Base-by-base conservation (phyloP, 2,329 filamentous ascomycete genomes). In the Penicillium sp. region DNA sequence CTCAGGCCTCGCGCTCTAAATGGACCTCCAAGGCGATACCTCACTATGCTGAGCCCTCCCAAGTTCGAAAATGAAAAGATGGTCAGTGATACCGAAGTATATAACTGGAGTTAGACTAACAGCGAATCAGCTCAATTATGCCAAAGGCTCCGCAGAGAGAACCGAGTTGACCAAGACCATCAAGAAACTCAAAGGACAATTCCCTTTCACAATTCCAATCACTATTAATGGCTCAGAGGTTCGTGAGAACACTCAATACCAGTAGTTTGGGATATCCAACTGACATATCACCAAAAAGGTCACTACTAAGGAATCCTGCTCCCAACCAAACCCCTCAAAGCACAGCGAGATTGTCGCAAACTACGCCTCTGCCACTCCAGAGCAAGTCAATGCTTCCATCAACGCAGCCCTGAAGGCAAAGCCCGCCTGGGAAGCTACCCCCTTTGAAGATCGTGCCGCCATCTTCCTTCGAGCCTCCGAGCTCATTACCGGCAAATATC, bases 401-500 rank as follows among this genome's bases (percentile, higher is more conserved):
- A 53, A 62, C 31, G 61, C 61, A 11, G 61, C 61, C 2, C 57
- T 64, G n/a, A 52, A 46, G 9, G 61, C 61, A 2, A 64, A 62
- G 38, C 53, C 60, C 9, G 53, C 58, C 13, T 97, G 92, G 92
- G 91, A 92, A 70, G 81, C 82, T 7, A 80, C 93, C 11, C 89
- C 92, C 9, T 97, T 96, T 70, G 85, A 89, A 53, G 92, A 96
- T 76, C 85, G 92, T 50, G 92, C 92, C 4, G 89, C 92, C 47
- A 83, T 97, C 69, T 97, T 97, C 78, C 83, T 97, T 68, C 96
- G 96, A 80, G 92, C 93, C 4, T 91, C 91, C 37, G 92, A 97
- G 71, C 81, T 97, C 55, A 83, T 97, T 62, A 81, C 89, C 52
- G 88, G 84, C 56, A 97, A 97, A 78, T 96, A 97, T 77, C 85